Evolutionary conservation across 2,329 filamentous ascomycete species (phyloP).

Genomic region (Cyclaneusma minus): DNA sequence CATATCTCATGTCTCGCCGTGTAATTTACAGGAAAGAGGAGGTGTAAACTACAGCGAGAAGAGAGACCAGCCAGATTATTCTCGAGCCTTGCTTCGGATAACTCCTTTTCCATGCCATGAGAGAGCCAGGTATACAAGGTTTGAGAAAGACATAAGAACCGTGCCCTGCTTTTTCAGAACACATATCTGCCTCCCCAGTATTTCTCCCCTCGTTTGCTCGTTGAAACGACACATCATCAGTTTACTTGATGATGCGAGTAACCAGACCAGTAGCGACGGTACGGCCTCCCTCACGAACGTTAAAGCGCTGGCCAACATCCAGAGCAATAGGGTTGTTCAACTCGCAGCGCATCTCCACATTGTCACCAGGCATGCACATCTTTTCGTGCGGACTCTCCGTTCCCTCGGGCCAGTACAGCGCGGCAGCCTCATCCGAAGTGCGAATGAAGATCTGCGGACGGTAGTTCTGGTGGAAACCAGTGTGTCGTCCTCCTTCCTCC

Average conservation of each 20-base stretch:
- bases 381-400: slow-evolving; percentile 55
- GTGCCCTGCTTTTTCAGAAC: no score
- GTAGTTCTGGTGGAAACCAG: slow-evolving; percentile 92
- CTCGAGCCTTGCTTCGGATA: no score
- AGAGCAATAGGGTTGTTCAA: slow-evolving; percentile 76
- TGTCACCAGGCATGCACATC: slow-evolving; percentile 97
- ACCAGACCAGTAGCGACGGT: slow-evolving; percentile 75
- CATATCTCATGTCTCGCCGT: no score
- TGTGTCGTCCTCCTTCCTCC: slow-evolving; percentile 96
- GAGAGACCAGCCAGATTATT: no score
- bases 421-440: slow-evolving; percentile 68
- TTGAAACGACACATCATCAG: no score
- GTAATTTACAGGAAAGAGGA: no score
- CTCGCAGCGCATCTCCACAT: slow-evolving; percentile 89
- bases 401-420: slow-evolving; percentile 76
- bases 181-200: no score
- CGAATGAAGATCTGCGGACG: slow-evolving; percentile 91
- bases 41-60: no score
- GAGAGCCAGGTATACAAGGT: no score
- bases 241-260: slow-evolving; percentile 48
- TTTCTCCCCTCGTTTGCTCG: no score
- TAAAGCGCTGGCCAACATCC: slow-evolving; percentile 90
- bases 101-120: no score
- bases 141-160: no score
- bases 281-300: slow-evolving; percentile 91